These are phyloP conservation scores for Paraphaeosphaeria sporulosa DNA, from an alignment of 2,329 filamentous ascomycete genomes.

Conservation along the genomic window DNA sequence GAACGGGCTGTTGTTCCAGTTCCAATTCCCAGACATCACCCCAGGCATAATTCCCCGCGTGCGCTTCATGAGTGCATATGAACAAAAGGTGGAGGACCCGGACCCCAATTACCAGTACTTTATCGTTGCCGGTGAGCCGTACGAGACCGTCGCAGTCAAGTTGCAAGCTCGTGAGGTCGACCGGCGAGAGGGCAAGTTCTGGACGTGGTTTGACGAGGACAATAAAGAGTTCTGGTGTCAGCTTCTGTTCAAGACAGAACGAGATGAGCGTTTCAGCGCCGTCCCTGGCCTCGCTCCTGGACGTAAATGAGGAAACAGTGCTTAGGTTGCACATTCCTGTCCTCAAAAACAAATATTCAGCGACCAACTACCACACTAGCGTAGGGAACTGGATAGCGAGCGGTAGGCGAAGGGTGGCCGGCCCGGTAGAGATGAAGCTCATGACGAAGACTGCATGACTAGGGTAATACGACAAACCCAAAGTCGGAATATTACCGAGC, in stretches of 20 bases:
- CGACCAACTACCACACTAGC: not conserved
- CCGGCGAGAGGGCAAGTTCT: slow-evolving; percentile 84
- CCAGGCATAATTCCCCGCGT: slow-evolving; percentile 79
- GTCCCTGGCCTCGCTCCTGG: slow-evolving; percentile 69
- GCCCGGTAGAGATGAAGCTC: slow-evolving; percentile 1
- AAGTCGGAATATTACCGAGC: not conserved
- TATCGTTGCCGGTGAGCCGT: slow-evolving; percentile 93
- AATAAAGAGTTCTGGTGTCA: slow-evolving; percentile 98
- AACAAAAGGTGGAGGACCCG: slow-evolving; percentile 90
- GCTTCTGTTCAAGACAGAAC: slow-evolving; percentile 97
- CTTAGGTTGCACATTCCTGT: not conserved
- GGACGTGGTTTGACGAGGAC: slow-evolving; percentile 94
- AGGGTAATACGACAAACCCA: not conserved
- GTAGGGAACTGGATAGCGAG: not conserved
- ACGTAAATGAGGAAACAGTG: slow-evolving; percentile 35
- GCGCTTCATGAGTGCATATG: slow-evolving; percentile 96
- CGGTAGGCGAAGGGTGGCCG: slow-evolving; percentile 8
- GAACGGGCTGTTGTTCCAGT: slow-evolving; percentile 90
- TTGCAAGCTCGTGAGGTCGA: slow-evolving; percentile 93
- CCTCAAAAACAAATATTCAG: not conserved
- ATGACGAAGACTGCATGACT: not conserved
- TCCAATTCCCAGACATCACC: slow-evolving; percentile 92
- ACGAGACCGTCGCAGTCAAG: slow-evolving; percentile 98
- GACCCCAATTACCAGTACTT: slow-evolving; percentile 96
- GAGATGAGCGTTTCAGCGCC: slow-evolving; percentile 84